Percentiles rank a stretch among this genome's conserved stretches.
These are phyloP conservation scores for Fusarium sp. DNA, from an alignment of 2,329 filamentous ascomycete genomes.

Conservation along the genomic window DNA sequence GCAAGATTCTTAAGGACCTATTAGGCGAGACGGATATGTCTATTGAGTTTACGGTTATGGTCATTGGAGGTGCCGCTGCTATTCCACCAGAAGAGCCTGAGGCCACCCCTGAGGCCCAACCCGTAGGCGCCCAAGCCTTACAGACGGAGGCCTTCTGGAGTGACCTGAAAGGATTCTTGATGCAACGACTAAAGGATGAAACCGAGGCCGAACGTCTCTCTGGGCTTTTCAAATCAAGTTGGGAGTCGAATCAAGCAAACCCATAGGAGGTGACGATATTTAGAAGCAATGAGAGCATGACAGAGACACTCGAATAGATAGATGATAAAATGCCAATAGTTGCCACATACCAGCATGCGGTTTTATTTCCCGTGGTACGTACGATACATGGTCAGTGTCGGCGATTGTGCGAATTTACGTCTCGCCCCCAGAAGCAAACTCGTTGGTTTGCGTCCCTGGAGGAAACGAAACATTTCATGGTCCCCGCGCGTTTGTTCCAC, in stretches of 20 bases:
- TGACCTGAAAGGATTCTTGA: conserved; percentile 82
- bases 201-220: conserved; percentile 69
- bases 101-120: conserved; percentile 37
- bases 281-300: conserved; percentile 10
- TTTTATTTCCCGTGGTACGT: conserved; percentile 42
- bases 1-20: conserved; percentile 79
- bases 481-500: conserved; percentile 20
- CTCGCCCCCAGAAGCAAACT: conserved; percentile 38
- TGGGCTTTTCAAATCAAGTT: conserved; percentile 74
- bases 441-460: conserved; percentile 17
- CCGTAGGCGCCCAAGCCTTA: conserved; percentile 67
- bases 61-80: conserved; percentile 73
- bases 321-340: conserved; percentile 30
- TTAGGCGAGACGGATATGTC: conserved; percentile 58
- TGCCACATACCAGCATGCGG: conserved; percentile 43
- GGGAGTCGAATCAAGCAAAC: conserved; percentile 59
- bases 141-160: conserved; percentile 82
- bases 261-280: conserved; percentile 29
- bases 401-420: conserved; percentile 42
- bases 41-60: conserved; percentile 86
- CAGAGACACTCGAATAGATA: conserved; percentile 25
- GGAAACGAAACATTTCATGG: conserved; percentile 34
- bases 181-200: conserved; percentile 79
- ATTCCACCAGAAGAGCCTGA: conserved; percentile 53
- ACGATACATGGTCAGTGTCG: conserved; percentile 44